A percentile compares a stretch with the other conserved stretches of the same genome.
These are phyloP conservation scores for Raphanus sativus DNA, from an alignment of 345 rosid genomes.

Conservation along the genomic window DNA sequence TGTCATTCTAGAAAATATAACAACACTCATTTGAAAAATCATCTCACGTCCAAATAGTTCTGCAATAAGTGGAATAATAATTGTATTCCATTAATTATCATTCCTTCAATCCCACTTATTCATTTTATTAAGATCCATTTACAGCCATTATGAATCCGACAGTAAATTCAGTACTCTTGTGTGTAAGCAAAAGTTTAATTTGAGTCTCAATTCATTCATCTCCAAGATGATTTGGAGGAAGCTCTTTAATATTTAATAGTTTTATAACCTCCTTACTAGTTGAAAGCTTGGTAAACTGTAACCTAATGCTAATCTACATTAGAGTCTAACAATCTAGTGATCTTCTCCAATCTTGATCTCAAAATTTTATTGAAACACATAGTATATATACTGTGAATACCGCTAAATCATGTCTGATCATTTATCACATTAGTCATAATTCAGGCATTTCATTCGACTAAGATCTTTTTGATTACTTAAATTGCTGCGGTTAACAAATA, in stretches of 20 bases:
- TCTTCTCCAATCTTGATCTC: slow-evolving; percentile 1
- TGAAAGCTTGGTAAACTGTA: background rate
- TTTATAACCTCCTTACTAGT: background rate
- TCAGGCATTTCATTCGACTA: background rate
- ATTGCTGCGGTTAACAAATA: background rate
- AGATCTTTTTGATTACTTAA: background rate
- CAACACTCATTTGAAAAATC: too few relatives aligned
- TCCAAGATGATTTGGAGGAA: background rate
- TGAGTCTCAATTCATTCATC: background rate
- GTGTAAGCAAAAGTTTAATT: too few relatives aligned
- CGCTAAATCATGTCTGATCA: too few relatives aligned
- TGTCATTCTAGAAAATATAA: too few relatives aligned
- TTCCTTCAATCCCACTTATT: too few relatives aligned
- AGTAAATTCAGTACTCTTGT: too few relatives aligned
- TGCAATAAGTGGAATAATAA: too few relatives aligned
- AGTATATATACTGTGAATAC: too few relatives aligned
- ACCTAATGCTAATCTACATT: background rate
- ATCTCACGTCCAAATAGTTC: too few relatives aligned
- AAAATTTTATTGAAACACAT: background rate
- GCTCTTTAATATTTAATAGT: background rate
- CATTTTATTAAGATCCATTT: too few relatives aligned
- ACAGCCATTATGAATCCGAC: too few relatives aligned
- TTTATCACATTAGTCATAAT: background rate
- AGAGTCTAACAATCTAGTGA: background rate
- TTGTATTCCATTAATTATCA: too few relatives aligned